These are phyloP conservation scores for Sclerotiophoma versabilis DNA, from an alignment of 2,329 filamentous ascomycete species.

Conservation along the genomic window DNA sequence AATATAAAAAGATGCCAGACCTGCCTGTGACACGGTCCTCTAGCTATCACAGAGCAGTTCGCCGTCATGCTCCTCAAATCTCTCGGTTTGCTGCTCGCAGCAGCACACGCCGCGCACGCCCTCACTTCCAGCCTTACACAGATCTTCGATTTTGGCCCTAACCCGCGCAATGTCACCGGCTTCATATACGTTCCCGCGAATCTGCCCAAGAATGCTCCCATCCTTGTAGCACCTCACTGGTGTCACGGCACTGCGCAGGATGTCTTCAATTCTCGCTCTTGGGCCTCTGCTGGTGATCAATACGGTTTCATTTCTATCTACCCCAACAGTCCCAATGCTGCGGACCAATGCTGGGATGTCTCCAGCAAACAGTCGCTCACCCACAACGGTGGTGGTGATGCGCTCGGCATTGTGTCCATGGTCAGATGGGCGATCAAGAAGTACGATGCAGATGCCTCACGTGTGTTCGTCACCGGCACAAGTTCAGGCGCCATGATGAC, in stretches of 20 bases:
- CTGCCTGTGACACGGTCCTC: neutral
- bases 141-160: slow-evolving; percentile 40
- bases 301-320: slow-evolving; percentile 49
- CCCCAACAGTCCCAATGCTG: slow-evolving; percentile 37
- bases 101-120: slow-evolving; percentile 24
- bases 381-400: slow-evolving; percentile 45
- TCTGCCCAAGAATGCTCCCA: slow-evolving; percentile 37
- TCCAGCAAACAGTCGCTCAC: slow-evolving; percentile 42
- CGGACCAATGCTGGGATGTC: slow-evolving; percentile 47
- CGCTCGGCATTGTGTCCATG: slow-evolving; percentile 43
- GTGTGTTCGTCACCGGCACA: slow-evolving; percentile 45
- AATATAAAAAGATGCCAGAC: slow-evolving; percentile 7
- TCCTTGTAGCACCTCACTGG: slow-evolving; percentile 45
- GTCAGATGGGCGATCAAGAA: slow-evolving; percentile 40
- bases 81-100: slow-evolving; percentile 23
- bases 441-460: slow-evolving; percentile 36
- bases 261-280: slow-evolving; percentile 38
- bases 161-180: slow-evolving; percentile 43
- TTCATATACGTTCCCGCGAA: slow-evolving; percentile 45
- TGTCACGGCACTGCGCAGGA: slow-evolving; percentile 42
- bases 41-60: neutral
- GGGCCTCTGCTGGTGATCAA: slow-evolving; percentile 38
- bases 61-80: slow-evolving; percentile 7
- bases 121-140: slow-evolving; percentile 39
- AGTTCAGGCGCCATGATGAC: slow-evolving; percentile 49